Conservation (phyloP, 2,329 filamentous ascomycete genomes). For the Monosporascus sp. region DNA sequence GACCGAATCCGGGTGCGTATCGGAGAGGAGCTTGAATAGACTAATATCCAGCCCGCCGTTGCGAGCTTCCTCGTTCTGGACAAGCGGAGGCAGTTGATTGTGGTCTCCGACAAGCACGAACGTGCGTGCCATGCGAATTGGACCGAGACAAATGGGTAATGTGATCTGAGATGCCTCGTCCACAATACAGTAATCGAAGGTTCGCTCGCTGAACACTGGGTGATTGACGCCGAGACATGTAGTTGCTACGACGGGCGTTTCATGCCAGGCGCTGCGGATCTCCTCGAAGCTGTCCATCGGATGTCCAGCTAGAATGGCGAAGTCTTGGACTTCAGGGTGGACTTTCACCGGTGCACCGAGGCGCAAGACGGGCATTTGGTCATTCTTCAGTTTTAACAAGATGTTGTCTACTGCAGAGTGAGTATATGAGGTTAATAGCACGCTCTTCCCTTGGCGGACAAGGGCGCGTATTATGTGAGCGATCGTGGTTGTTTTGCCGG, state of each 20-base stretch:
- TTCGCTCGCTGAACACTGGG: constrained; percentile 77
- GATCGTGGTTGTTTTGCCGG: constrained; percentile 97
- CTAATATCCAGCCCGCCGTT: constrained; percentile 85
- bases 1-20: constrained; percentile 79
- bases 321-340: constrained; percentile 80
- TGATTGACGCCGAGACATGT: constrained; percentile 93
- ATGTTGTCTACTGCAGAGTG: constrained; percentile 99
- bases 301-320: constrained; percentile 71
- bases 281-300: constrained; percentile 76
- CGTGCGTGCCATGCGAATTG: constrained; percentile 84
- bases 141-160: constrained; percentile 86
- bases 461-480: constrained; percentile 93
- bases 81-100: constrained; percentile 89
- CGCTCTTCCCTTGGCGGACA: constrained; percentile 83
- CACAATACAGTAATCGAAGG: constrained; percentile 97
- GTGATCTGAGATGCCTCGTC: constrained; percentile 98
- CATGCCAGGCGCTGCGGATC: constrained; percentile 77
- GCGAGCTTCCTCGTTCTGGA: constrained; percentile 84
- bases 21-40: constrained; percentile 89
- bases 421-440: constrained; percentile 90
- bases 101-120: constrained; percentile 97
- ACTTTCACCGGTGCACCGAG: constrained; percentile 81
- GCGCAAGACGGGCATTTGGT: constrained; percentile 74
- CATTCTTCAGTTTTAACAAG: constrained; percentile 78
- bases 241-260: constrained; percentile 84